Evolutionary conservation across 2,329 filamentous ascomycete genomes (phyloP).

Genomic region (Fusarium subglutinans): DNA sequence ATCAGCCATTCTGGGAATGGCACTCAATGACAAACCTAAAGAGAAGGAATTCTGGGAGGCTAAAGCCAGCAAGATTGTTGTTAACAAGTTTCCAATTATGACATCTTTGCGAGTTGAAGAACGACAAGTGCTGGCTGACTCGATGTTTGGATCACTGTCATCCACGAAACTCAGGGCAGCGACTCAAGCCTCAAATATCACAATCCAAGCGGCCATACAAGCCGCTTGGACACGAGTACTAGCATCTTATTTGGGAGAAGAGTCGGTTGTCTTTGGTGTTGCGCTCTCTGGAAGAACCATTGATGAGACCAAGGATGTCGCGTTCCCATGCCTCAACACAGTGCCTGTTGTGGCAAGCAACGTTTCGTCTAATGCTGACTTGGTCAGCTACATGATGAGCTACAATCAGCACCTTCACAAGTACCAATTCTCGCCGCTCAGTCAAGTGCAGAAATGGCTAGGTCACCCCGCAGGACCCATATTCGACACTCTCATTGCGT

Average conservation of each 20-base stretch:
- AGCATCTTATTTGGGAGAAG: slow-evolving; percentile 79
- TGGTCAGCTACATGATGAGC: slow-evolving; percentile 71
- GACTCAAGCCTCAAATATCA: slow-evolving; percentile 69
- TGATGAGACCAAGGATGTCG: slow-evolving; percentile 65
- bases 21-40: slow-evolving; percentile 41
- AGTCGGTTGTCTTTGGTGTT: slow-evolving; percentile 78
- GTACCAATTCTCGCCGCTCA: slow-evolving; percentile 76
- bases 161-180: slow-evolving; percentile 61
- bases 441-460: slow-evolving; percentile 77
- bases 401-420: slow-evolving; percentile 72
- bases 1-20: slow-evolving; percentile 52
- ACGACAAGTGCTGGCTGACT: slow-evolving; percentile 48
- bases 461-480: slow-evolving; percentile 70
- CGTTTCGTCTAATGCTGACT: slow-evolving; percentile 59
- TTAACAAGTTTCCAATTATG: slow-evolving; percentile 80
- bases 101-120: slow-evolving; percentile 65
- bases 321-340: slow-evolving; percentile 85
- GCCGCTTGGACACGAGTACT: slow-evolving; percentile 82
- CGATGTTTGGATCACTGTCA: slow-evolving; percentile 48
- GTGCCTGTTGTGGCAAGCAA: slow-evolving; percentile 75
- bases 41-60: slow-evolving; percentile 71
- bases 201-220: slow-evolving; percentile 79
- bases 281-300: slow-evolving; percentile 79
- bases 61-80: slow-evolving; percentile 60
- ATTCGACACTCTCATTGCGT: slow-evolving; percentile 88